Conservation (phyloP, 2,329 filamentous ascomycete genomes). For the Pleoardoris graminearum region DNA sequence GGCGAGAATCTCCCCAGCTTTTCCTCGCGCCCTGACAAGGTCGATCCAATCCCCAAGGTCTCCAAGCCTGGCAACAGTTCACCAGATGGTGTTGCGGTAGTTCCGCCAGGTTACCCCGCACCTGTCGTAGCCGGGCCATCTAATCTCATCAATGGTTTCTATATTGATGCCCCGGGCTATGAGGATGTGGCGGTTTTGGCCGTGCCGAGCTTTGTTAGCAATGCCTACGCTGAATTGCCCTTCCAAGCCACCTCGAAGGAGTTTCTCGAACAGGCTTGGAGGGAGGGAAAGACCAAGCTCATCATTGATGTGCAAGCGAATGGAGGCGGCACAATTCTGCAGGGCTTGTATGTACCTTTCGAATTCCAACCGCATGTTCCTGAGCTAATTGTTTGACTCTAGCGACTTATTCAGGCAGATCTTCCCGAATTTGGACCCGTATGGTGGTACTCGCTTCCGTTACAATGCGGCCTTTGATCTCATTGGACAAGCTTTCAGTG, state of each 20-base stretch:
- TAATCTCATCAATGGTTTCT: conserved; percentile 53
- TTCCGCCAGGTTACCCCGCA: conserved; percentile 49
- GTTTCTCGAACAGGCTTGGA: conserved; percentile 49
- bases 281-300: conserved; percentile 61
- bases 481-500: conserved; percentile 48
- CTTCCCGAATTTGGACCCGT: conserved; percentile 55
- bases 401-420: conserved; percentile 62
- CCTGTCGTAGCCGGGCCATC: conserved; percentile 45
- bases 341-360: conserved; percentile 50
- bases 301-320: conserved; percentile 64
- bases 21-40: not conserved
- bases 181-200: conserved; percentile 51
- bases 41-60: not conserved
- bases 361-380: not conserved
- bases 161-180: conserved; percentile 48
- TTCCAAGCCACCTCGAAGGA: conserved; percentile 49
- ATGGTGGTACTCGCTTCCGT: conserved; percentile 57
- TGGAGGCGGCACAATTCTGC: conserved; percentile 61
- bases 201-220: conserved; percentile 47
- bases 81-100: conserved; percentile 11
- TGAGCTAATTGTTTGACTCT: not conserved
- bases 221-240: conserved; percentile 18
- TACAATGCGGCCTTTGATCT: conserved; percentile 52
- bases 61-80: not conserved
- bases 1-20: conserved; percentile 1